Evolutionary conservation across 192 early-diverging fungal genomes (phyloP).

Genomic region (Mortierella hygrophila): DNA sequence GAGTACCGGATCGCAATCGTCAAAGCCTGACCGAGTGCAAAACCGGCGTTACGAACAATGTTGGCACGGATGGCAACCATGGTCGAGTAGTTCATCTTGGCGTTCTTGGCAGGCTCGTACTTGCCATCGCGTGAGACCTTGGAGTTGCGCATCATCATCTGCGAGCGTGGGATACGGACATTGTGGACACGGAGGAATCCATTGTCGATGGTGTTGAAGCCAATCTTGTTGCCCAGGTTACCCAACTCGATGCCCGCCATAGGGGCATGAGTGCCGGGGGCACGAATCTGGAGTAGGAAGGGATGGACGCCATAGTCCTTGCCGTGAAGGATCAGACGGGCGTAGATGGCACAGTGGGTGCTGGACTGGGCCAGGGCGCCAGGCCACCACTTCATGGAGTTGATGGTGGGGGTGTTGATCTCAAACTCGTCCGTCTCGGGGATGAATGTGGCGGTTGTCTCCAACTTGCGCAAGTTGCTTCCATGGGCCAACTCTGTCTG

Average conservation of each 20-base stretch:
- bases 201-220: constrained; percentile 65
- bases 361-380: constrained; percentile 86
- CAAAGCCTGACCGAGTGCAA: constrained; percentile 65
- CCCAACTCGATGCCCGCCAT: constrained; percentile 56
- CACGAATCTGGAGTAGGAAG: constrained; percentile 67
- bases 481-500: constrained; percentile 77
- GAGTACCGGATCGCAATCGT: constrained; percentile 92
- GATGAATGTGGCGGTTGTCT: constrained; percentile 90
- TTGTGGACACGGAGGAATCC: constrained; percentile 88
- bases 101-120: constrained; percentile 78
- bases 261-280: constrained; percentile 36
- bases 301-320: constrained; percentile 71
- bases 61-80: constrained; percentile 83
- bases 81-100: constrained; percentile 82
- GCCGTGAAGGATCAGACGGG: constrained; percentile 80
- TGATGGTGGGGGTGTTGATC: constrained; percentile 78
- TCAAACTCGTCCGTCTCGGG: constrained; percentile 83
- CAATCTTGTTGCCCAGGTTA: constrained; percentile 77
- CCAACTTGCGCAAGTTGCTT: constrained; percentile 85
- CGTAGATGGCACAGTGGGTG: constrained; percentile 82
- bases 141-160: constrained; percentile 92
- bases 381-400: constrained; percentile 93
- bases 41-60: constrained; percentile 74
- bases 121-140: constrained; percentile 78
- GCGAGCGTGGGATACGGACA: constrained; percentile 84